Evolutionary conservation across 345 rosid genomes (phyloP).

Genomic region (Erysimum cheiranthoides): DNA sequence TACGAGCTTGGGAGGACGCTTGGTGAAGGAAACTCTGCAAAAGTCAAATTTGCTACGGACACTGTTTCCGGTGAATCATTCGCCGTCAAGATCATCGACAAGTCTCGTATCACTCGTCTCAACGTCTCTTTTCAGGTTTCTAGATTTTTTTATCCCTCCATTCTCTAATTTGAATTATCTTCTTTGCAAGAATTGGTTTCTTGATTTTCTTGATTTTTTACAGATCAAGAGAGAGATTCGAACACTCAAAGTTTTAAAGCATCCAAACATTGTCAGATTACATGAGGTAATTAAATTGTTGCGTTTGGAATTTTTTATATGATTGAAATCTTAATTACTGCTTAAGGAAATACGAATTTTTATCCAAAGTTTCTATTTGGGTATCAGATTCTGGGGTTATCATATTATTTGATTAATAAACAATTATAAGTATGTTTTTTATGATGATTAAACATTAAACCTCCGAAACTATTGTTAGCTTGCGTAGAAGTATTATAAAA

Average conservation of each 20-base stretch:
- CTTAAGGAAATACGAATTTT: neutral
- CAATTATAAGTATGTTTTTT: neutral
- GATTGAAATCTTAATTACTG: neutral
- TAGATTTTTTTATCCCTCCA: too few species aligned
- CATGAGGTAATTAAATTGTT: constrained; percentile 60
- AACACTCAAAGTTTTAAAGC: constrained; percentile 80
- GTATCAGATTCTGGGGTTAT: neutral
- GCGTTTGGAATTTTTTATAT: neutral
- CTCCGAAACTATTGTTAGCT: neutral
- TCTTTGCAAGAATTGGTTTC: too few species aligned
- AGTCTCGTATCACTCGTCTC: constrained; percentile 61
- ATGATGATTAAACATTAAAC: neutral
- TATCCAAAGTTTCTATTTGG: neutral
- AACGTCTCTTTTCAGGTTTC: constrained; percentile 78
- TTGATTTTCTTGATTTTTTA: neutral
- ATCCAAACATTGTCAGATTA: constrained; percentile 85
- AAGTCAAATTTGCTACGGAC: constrained; percentile 73
- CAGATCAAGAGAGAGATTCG: constrained; percentile 94
- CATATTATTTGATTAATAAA: too few species aligned
- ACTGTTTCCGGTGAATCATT: constrained; percentile 62
- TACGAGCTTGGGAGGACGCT: constrained; percentile 88
- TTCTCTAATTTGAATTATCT: too few species aligned
- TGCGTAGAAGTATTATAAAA: constrained; percentile 3
- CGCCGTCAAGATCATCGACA: constrained; percentile 89
- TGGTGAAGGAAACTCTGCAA: constrained; percentile 88